Evolutionary conservation across 768 basidiomycete genomes (phyloP).

Genomic region (Lactifluus piperatus): DNA sequence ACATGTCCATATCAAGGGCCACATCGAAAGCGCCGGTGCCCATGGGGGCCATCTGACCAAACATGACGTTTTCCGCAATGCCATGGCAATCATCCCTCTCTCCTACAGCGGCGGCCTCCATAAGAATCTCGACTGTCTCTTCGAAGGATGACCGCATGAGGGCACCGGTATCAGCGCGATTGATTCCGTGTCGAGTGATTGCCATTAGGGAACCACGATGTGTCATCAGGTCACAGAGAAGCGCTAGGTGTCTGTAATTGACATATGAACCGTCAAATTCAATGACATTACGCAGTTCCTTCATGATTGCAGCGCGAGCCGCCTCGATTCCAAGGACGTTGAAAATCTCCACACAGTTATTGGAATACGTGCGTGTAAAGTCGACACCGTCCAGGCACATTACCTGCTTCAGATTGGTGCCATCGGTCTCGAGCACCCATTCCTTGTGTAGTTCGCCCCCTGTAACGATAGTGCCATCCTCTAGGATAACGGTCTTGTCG

Average conservation of each 20-base stretch:
- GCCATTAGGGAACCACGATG: constrained; percentile 93
- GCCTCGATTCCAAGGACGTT: constrained; percentile 95
- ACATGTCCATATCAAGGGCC: constrained; percentile 92
- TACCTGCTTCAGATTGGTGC: constrained; percentile 90
- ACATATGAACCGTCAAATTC: constrained; percentile 99
- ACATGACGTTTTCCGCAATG: constrained; percentile 98
- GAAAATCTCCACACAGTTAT: constrained; percentile 94
- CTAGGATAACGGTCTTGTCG: constrained; percentile 58
- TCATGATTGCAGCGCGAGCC: constrained; percentile 88
- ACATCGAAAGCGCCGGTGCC: constrained; percentile 97
- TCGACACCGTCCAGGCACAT: constrained; percentile 96
- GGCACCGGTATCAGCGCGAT: constrained; percentile 97
- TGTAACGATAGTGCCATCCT: constrained; percentile 50
- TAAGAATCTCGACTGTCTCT: constrained; percentile 97
- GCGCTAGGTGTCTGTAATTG: constrained; percentile 93
- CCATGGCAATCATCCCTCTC: constrained; percentile 98
- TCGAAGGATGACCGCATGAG: constrained; percentile 99
- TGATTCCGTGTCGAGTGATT: constrained; percentile 99
- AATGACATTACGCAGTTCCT: constrained; percentile 89
- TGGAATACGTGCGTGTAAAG: constrained; percentile 87
- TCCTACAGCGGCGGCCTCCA: constrained; percentile 97
- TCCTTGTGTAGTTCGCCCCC: constrained; percentile 55
- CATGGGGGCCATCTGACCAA: constrained; percentile 99
- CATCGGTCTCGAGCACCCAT: constrained; percentile 97
- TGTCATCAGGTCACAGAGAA: constrained; percentile 98